These are phyloP conservation scores for Chlorella sp. DNA, from an alignment of 139 green algal genomes.

Conservation along the genomic window DNA sequence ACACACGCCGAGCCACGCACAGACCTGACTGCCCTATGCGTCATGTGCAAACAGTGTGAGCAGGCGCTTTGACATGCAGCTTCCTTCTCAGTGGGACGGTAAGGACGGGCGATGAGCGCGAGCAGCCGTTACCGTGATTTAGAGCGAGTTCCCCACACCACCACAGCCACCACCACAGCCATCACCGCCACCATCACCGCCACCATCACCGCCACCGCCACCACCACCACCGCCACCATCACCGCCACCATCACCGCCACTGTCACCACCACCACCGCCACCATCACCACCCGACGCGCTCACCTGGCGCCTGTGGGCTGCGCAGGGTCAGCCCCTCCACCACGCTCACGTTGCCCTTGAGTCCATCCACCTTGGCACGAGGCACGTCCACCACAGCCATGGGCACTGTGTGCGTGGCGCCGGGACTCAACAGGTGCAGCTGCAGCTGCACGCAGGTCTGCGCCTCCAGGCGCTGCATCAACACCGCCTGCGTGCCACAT, in stretches of 20 bases:
- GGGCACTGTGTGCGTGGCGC: background rate
- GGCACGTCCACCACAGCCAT: background rate
- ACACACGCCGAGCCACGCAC: background rate
- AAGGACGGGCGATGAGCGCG: background rate
- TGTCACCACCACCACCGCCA: background rate
- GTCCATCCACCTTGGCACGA: background rate
- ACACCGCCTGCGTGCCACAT: background rate
- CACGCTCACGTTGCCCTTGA: background rate
- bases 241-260: background rate
- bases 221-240: background rate
- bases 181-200: background rate
- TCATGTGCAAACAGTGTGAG: too few relatives aligned
- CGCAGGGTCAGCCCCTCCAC: background rate
- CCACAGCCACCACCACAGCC: background rate
- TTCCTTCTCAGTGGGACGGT: background rate
- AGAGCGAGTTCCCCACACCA: background rate
- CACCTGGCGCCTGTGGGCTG: background rate
- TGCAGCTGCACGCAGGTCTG: background rate
- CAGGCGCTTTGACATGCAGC: background rate
- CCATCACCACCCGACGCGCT: background rate
- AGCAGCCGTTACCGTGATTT: background rate
- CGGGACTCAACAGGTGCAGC: background rate
- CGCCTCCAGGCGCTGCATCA: background rate
- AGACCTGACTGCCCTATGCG: too few relatives aligned
- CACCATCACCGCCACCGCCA: background rate